Conservation (phyloP, 306 rosid species). For the Citrullus colocynthis region DNA sequence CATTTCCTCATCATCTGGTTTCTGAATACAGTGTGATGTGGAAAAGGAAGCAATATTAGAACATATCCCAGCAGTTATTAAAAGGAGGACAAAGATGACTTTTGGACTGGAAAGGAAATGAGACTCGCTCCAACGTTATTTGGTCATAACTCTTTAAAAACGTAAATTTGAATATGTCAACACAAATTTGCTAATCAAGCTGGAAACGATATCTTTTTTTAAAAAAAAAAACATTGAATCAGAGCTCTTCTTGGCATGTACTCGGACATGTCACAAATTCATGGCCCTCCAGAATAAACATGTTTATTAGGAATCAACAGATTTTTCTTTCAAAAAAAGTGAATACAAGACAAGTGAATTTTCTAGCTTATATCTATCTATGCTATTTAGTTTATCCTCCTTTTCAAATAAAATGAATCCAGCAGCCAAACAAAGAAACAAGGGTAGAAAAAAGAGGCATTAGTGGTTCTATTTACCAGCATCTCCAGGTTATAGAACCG, state of each 20-base stretch:
- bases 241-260: not conserved
- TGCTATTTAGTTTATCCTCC: not conserved
- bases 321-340: not conserved
- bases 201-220: not conserved
- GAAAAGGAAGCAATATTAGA: conserved; percentile 5
- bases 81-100: not conserved
- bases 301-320: not conserved
- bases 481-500: conserved; percentile 90
- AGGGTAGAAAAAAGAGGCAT: not conserved
- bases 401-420: not conserved
- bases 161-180: not conserved
- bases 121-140: not conserved
- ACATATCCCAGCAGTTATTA: not conserved
- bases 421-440: not conserved
- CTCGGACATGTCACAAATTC: not conserved
- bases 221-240: not conserved
- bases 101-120: not conserved
- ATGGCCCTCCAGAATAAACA: not conserved
- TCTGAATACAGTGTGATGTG: conserved; percentile 27
- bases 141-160: not conserved
- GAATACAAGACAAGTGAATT: not conserved
- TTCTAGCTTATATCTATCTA: not conserved
- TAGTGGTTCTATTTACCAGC: conserved; percentile 44
- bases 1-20: conserved; percentile 77
- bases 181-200: not conserved